These are phyloP conservation scores for Lepidium campestre DNA, from an alignment of 441 rosid genomes.

Conservation along the genomic window DNA sequence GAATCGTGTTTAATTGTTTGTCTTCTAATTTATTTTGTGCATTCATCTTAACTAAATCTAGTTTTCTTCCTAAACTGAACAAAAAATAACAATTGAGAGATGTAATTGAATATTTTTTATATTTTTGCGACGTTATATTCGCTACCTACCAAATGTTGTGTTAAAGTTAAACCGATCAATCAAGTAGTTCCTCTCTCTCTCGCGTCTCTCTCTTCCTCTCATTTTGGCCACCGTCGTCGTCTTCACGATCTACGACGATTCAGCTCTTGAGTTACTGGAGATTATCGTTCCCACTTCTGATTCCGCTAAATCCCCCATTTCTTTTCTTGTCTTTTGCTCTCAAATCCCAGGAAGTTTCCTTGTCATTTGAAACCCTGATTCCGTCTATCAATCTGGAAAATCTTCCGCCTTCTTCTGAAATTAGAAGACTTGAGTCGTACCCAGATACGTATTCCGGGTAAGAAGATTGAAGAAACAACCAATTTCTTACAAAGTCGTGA, in stretches of 20 bases:
- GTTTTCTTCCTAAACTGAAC: neutral
- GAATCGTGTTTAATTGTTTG: too few relatives aligned
- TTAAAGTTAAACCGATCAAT: neutral
- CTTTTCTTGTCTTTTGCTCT: neutral
- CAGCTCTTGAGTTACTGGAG: neutral
- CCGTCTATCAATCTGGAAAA: neutral
- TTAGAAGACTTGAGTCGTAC: neutral
- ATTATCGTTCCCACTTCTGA: neutral
- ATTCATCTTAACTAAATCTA: too few relatives aligned
- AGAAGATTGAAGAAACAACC: neutral
- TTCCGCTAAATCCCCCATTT: neutral
- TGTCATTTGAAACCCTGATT: conserved; percentile 1
- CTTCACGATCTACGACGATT: conserved; percentile 20
- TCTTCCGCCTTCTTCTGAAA: neutral
- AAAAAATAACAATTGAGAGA: neutral
- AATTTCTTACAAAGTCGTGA: conserved; percentile 6
- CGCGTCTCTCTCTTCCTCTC: conserved; percentile 7
- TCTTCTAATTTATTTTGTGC: too few relatives aligned
- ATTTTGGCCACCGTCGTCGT: conserved; percentile 6
- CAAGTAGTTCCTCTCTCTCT: neutral
- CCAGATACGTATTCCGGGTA: neutral
- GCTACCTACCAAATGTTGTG: neutral
- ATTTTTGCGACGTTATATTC: neutral
- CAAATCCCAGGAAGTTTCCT: neutral
- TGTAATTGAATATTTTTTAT: neutral